These are phyloP conservation scores for Cyclocybe cylindracea DNA, from an alignment of 768 basidiomycete species.

Conservation along the genomic window DNA sequence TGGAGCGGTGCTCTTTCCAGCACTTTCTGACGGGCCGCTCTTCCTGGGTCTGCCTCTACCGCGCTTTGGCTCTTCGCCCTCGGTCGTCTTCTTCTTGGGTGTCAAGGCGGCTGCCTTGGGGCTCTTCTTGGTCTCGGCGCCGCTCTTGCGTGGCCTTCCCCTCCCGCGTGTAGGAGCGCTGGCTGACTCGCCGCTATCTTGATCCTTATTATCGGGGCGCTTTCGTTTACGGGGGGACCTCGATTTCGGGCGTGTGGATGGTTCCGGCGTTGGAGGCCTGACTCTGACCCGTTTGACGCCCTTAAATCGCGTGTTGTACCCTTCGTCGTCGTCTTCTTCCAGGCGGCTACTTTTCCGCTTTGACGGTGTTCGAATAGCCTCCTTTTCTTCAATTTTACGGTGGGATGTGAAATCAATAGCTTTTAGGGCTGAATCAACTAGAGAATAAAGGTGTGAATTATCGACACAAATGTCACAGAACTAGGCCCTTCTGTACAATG, in stretches of 20 bases:
- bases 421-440: constrained; percentile 18
- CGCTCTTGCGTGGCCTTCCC: constrained; percentile 10
- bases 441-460: not conserved
- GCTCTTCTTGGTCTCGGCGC: not conserved
- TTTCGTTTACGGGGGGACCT: constrained; percentile 8
- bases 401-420: not conserved
- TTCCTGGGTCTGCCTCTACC: constrained; percentile 17
- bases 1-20: not conserved
- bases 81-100: not conserved
- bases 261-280: constrained; percentile 4
- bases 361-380: not conserved
- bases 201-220: constrained; percentile 7
- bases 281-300: constrained; percentile 26
- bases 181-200: not conserved
- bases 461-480: not conserved
- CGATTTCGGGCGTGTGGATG: not conserved
- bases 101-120: not conserved
- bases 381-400: constrained; percentile 1
- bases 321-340: constrained; percentile 9
- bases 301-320: constrained; percentile 26
- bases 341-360: constrained; percentile 1
- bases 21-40: not conserved
- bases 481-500: not conserved
- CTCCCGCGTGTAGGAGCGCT: constrained; percentile 2
- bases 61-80: constrained; percentile 1